A percentile compares a stretch with the other conserved stretches of the same genome.
These are phyloP conservation scores for Neurospora sp. DNA, from an alignment of 495 filamentous ascomycete species.

Conservation along the genomic window DNA sequence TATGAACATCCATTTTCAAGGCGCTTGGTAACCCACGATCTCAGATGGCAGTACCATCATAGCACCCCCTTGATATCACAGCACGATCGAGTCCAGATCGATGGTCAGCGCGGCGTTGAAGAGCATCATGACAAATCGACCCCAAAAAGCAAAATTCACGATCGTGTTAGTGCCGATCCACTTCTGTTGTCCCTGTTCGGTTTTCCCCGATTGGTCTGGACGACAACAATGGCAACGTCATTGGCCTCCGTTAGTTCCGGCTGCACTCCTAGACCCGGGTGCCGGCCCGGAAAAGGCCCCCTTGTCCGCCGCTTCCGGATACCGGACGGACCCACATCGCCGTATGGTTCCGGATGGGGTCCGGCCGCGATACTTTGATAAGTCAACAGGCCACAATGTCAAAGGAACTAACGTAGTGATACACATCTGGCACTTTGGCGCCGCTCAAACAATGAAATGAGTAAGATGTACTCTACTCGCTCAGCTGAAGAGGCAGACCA, in stretches of 20 bases:
- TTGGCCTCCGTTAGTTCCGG: background rate
- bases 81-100: background rate
- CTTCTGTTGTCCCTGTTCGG: background rate
- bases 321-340: background rate
- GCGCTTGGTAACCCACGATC: background rate
- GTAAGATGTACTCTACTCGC: background rate
- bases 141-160: background rate
- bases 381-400: background rate
- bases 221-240: background rate
- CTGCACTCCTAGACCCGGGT: background rate
- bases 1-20: background rate
- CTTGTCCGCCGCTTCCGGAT: background rate
- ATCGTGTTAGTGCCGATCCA: background rate
- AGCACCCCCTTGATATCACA: background rate
- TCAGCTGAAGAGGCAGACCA: background rate
- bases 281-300: background rate
- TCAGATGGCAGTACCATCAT: background rate
- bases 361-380: background rate
- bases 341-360: background rate
- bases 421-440: background rate
- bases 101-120: background rate
- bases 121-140: background rate
- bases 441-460: background rate
- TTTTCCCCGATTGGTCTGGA: background rate
- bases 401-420: background rate